Evolutionary conservation across 2,329 filamentous ascomycete species (phyloP), one percentile per base, ranked within the genome.

Genomic region (Orbilia oligospora): DNA sequence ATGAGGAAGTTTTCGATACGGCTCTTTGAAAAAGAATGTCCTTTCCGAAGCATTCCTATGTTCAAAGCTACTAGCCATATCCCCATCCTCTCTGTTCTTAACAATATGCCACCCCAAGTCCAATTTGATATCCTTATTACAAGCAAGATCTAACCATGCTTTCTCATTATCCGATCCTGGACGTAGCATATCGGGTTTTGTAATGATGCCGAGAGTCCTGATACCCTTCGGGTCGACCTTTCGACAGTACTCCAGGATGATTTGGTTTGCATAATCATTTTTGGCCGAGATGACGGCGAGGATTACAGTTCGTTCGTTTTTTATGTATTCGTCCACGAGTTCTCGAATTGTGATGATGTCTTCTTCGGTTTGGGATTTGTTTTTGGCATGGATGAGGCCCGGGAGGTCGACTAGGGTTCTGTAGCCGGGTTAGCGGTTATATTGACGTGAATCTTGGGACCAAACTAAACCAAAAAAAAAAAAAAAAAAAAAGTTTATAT

Each of bases 121-220:
- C 79, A 73, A 38, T 22, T 73, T 51, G 2, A 73, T 73, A 33
- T 73, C 70, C 30, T 73, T 73, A 20, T 73, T 73, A 12, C 48
- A 58, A n/a, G 70, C 70, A 14, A 73, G 63, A 44, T 73, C 70
- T 0, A 73, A 10, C 75, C 85, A 88, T 1, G 77, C 82, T 0
- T 71, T 79, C 71, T 89, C 86, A 4, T 85, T 84, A 0, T 83
- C 82, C 0, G 85, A 85, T 0, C 84, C 85, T 0, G 83, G 66
- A 0, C 80, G 81, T 0, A 87, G 82, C 2, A 83, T 82, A 76
- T 90, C 88, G 0, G 87, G 87, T 80, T 90, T 90, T 0, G 88
- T 90, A 69, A 90, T 86, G 70, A 90, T 86, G 0, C 88, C 87
- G 0, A 90, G 83, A 0, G 88, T 90, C 1, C 88, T 86, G 1